Conservation (phyloP, 768 basidiomycete genomes). For the Mycena olivaceomarginata region DNA sequence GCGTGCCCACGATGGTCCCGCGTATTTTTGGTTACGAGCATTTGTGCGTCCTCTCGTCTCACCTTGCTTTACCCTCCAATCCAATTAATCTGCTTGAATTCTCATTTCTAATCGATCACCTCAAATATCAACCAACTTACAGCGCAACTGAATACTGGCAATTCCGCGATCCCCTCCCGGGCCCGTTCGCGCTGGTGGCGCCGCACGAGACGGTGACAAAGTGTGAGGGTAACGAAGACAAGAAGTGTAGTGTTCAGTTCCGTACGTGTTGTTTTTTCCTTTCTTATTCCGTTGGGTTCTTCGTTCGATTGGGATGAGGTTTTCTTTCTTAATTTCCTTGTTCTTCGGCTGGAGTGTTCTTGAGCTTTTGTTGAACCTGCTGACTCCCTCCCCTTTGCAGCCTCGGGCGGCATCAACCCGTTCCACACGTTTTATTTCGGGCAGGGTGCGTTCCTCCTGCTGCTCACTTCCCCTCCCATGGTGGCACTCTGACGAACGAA, state of each 20-base stretch:
- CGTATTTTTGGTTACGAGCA: constrained; percentile 39
- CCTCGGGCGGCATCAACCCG: not conserved
- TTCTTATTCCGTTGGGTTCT: not conserved
- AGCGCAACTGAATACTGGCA: constrained; percentile 12
- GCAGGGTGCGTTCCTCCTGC: not conserved
- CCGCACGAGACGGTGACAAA: not conserved
- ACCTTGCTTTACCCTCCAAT: too few species aligned
- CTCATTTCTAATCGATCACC: too few species aligned
- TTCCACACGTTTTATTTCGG: constrained; percentile 7
- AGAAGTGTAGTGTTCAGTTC: not conserved
- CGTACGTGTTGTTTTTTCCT: not conserved
- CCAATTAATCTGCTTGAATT: too few species aligned
- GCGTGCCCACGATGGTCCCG: constrained; percentile 45
- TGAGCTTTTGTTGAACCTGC: too few species aligned
- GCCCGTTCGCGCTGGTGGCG: too few species aligned
- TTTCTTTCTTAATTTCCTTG: too few species aligned
- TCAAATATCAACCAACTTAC: too few species aligned
- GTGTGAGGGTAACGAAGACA: not conserved
- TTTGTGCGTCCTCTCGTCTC: not conserved
- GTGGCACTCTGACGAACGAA: too few species aligned
- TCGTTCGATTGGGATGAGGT: not conserved
- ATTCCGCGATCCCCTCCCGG: not conserved
- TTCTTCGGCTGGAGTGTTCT: not conserved
- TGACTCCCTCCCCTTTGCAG: not conserved
- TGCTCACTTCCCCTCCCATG: not conserved